Evolutionary conservation across 306 rosid species (phyloP).

Genomic region (Ochetophila trinervis): DNA sequence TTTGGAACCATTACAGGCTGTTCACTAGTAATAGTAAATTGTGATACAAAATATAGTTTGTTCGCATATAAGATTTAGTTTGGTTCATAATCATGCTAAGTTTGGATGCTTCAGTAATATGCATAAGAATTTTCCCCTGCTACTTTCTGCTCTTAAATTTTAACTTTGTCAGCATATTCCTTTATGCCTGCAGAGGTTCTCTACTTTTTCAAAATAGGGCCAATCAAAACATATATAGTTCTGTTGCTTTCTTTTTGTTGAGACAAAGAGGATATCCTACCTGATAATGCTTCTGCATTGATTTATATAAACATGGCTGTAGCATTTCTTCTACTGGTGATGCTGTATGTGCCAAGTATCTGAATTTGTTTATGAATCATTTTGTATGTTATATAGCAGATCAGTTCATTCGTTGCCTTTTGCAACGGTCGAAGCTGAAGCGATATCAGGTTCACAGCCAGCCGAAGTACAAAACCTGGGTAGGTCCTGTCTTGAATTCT

Average conservation of each 20-base stretch:
- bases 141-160: not conserved
- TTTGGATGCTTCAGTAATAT: constrained; percentile 3
- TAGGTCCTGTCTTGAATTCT: constrained; percentile 28
- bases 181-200: not conserved
- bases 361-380: constrained; percentile 1
- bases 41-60: no score
- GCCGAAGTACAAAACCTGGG: constrained; percentile 91
- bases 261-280: not conserved
- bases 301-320: not conserved
- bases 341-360: not conserved
- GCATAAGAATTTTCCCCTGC: not conserved
- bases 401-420: constrained; percentile 51
- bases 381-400: constrained; percentile 39
- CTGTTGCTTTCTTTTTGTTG: not conserved
- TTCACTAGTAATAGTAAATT: no score
- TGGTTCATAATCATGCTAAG: not conserved
- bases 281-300: not conserved
- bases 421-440: constrained; percentile 72
- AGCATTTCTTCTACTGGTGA: not conserved
- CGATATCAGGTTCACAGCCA: constrained; percentile 75
- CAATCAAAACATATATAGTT: not conserved
- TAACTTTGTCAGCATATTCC: not conserved
- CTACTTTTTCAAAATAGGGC: not conserved
- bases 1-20: no score
- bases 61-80: not conserved